These are phyloP conservation scores for Maudiozyma barnettii DNA, from an alignment of 805 yeast genomes.

Conservation along the genomic window DNA sequence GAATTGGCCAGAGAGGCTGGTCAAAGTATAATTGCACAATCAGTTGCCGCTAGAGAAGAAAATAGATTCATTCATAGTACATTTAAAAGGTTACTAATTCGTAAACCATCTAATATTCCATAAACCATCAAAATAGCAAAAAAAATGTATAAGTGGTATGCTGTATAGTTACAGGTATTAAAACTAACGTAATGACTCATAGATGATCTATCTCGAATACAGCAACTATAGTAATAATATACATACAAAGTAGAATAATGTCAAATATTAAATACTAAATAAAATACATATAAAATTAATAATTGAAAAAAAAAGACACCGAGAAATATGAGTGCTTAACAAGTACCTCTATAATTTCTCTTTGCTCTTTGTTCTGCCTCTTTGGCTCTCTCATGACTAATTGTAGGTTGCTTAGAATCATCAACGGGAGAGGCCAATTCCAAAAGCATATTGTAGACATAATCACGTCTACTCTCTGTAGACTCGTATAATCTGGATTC, in stretches of 20 bases:
- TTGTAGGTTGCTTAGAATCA: background rate
- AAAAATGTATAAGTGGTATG: background rate
- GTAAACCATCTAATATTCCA: background rate
- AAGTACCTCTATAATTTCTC: conserved; percentile 26
- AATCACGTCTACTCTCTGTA: conserved; percentile 8
- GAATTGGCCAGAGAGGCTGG: background rate
- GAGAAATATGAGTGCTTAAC: conserved; percentile 7
- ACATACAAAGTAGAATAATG: no score
- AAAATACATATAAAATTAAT: background rate
- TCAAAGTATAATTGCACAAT: background rate
- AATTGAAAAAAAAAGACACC: background rate
- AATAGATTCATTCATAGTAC: conserved; percentile 7
- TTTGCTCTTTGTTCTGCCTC: conserved; percentile 7
- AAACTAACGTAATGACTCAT: background rate
- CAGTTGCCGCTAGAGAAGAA: background rate
- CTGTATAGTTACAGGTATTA: background rate
- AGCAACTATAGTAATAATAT: no score
- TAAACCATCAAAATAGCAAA: background rate
- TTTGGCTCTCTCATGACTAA: conserved; percentile 2
- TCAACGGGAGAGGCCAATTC: conserved; percentile 17
- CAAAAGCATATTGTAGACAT: conserved; percentile 17
- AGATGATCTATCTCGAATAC: no score
- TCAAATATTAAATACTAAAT: background rate
- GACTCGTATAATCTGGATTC: conserved; percentile 1
- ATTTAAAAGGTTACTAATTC: conserved; percentile 6